Base-by-base conservation (phyloP, 176 grass and related monocot genomes). In the Oryza longistaminata region DNA sequence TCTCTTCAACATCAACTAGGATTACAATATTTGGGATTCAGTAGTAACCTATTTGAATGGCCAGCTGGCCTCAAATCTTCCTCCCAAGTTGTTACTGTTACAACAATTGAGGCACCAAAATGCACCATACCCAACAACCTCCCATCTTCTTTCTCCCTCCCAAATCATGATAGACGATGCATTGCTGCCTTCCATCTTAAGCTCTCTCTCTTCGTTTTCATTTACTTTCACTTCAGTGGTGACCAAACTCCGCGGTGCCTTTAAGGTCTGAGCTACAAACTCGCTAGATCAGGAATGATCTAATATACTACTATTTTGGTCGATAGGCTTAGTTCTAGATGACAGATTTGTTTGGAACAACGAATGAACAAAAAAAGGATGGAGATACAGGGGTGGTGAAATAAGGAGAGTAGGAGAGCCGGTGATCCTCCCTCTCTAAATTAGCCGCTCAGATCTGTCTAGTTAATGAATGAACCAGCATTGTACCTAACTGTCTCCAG, bases 381-480 rank as follows among this genome's bases (percentile, higher is more conserved):
- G 71, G 49, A 81, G 26, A 73, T 64, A 76, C 39, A 80, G 34
- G 43, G 61, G 6, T 48, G 55, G 58, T 43, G 42, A 40, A 40
- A 55, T 19, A 40, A 35, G 49, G 26, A 17, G 26, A 75, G 19
- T 33, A 45, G 21, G 24, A 70, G 39, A 35, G 11, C 27, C 14
- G 73, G 13, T 37, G 67, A 78, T 52, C 0, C 66, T 53, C 66
- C 7, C 58, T 62, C 25, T 17, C 49, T 71, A 74, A 73, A 87
- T 90, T 87, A 75, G 84, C 55, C 43, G 70, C 11, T 67, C 74
- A 74, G 64, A 42, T 35, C 52, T 83, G 37, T 68, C 80, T 80
- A 37, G 81, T 52, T 85, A 50, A 80, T 50, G 70, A 75, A 49
- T 68, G 64, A 80, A 49, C 74, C 50, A 42, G 70, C 62, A 70